Base-by-base conservation (phyloP, 257 asterid genomes). In the Solanum neorickii region DNA sequence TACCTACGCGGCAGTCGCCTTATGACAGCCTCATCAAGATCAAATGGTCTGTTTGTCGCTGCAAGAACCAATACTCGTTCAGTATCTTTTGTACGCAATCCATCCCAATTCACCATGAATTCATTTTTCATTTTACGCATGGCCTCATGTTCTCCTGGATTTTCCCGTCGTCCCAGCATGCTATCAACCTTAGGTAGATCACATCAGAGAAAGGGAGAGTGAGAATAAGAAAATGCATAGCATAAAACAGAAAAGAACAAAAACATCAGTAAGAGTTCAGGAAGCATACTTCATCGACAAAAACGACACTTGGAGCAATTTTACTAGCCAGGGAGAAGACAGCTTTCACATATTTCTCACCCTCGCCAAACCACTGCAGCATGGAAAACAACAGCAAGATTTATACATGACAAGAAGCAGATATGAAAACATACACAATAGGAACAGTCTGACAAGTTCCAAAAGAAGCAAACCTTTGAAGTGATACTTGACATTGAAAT, bases 91-190 rank as follows among this genome's bases (percentile, higher is more conserved):
- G 98, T 95, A 83, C 98, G 92, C 82, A 97, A 90, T 39, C 99
- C 99, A 89, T 97, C 99, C 99, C 99, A 97, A 86, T 95, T 94
- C 88, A 95, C 93, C 99, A 97, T 97, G 85, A 97, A 97, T 82
- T 97, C 99, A 93, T 97, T 97, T 93, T 97, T 97, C 98, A 97
- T 97, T 91, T 94, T 94, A 89, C 98, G 98, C 98, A 95, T 97
- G 68, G 98, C 97, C 89, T 96, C 98, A 15, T 97, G 98, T 89
- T 97, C 99, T 86, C 98, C 98, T 2, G 98, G 95, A 88, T 92
- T 95, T 91, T 94, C 98, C 92, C 98, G 92, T 68, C 98, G 92
- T 29, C 99, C 98, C 90, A 97, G 90, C 99, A 97, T 92, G 93
- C 99, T 95, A 86, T 97, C 99, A 87, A 94, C 99, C 99, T 95